Evolutionary conservation across 352 stramenopile genomes (phyloP).

Genomic region (Plasmopara viticola): DNA sequence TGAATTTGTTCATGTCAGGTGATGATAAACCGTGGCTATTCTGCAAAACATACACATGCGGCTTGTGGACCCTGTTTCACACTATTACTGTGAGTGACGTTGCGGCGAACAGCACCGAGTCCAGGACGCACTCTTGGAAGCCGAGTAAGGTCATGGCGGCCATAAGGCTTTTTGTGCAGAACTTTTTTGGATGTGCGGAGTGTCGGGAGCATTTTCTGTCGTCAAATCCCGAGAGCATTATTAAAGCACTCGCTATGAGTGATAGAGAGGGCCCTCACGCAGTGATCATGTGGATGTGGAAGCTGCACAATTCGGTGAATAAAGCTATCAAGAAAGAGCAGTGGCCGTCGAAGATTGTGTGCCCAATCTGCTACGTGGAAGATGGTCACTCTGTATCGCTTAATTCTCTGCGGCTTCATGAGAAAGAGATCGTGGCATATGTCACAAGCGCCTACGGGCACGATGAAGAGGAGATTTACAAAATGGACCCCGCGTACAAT

Average conservation of each 20-base stretch:
- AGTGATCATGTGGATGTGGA: slow-evolving; percentile 70
- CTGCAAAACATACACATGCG: slow-evolving; percentile 78
- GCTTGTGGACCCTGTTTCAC: slow-evolving; percentile 80
- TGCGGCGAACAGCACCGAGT: slow-evolving; percentile 13
- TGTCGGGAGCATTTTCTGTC: slow-evolving; percentile 69
- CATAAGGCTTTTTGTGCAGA: slow-evolving; percentile 65
- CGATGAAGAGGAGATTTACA: slow-evolving; percentile 40
- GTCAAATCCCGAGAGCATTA: slow-evolving; percentile 53
- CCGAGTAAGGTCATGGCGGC: slow-evolving; percentile 48
- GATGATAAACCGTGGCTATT: slow-evolving; percentile 42
- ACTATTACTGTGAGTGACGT: slow-evolving; percentile 46
- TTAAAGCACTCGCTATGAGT: slow-evolving; percentile 31
- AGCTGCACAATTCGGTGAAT: slow-evolving; percentile 84
- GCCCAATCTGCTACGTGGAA: slow-evolving; percentile 55
- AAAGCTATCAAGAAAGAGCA: slow-evolving; percentile 57
- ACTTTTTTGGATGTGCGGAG: slow-evolving; percentile 82
- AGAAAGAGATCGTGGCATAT: slow-evolving; percentile 51
- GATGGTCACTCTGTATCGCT: slow-evolving; percentile 40
- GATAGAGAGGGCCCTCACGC: slow-evolving; percentile 36
- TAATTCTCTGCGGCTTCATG: slow-evolving; percentile 35
- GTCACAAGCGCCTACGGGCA: slow-evolving; percentile 49
- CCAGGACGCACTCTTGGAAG: slow-evolving; percentile 29
- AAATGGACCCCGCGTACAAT: slow-evolving; percentile 42
- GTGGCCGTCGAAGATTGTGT: slow-evolving; percentile 52
- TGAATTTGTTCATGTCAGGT: slow-evolving; percentile 48